phyloP scores from a whole-genome alignment of 345 rosid species.

The Cochlearia excelsa region DNA sequence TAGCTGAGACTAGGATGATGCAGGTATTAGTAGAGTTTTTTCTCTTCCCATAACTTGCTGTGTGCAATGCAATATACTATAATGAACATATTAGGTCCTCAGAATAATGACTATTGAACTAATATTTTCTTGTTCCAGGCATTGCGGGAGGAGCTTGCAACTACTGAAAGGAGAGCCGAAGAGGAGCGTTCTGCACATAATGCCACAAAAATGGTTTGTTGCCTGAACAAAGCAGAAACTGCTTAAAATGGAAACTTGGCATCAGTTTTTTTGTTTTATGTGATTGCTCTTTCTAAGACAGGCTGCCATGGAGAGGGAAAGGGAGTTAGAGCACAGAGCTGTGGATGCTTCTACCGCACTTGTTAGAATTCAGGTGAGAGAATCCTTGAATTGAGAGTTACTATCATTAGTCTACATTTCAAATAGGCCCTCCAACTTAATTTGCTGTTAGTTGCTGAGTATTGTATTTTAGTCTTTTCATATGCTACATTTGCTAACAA shows the following conservation, averaged over 20 bases:
- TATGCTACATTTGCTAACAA: slow-evolving; percentile 3
- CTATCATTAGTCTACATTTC: slow-evolving; percentile 14
- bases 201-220: slow-evolving; percentile 86
- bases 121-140: slow-evolving; percentile 50
- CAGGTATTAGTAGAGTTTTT: slow-evolving; percentile 54
- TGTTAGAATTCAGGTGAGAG: slow-evolving; percentile 85
- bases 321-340: slow-evolving; percentile 90
- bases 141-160: slow-evolving; percentile 89
- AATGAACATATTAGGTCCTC: slow-evolving; percentile 16
- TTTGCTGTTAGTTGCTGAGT: slow-evolving; percentile 16
- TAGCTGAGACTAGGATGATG: slow-evolving; percentile 98
- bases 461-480: slow-evolving; percentile 11
- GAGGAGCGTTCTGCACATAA: slow-evolving; percentile 89
- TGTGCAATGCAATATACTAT: slow-evolving; percentile 1
- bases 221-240: slow-evolving; percentile 11
- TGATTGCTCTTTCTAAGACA: slow-evolving; percentile 36
- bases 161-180: slow-evolving; percentile 90
- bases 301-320: slow-evolving; percentile 98
- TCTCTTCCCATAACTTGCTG: slow-evolving; percentile 2
- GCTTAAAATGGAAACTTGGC: slow-evolving; percentile 5
- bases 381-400: slow-evolving; percentile 9
- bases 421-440: slow-evolving; percentile 20
- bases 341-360: slow-evolving; percentile 91
- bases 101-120: slow-evolving; percentile 25
- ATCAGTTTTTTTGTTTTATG: slow-evolving; percentile 20